phyloP scores from a whole-genome alignment of 2,329 filamentous ascomycete species.

The Zymoseptoria brevis region DNA sequence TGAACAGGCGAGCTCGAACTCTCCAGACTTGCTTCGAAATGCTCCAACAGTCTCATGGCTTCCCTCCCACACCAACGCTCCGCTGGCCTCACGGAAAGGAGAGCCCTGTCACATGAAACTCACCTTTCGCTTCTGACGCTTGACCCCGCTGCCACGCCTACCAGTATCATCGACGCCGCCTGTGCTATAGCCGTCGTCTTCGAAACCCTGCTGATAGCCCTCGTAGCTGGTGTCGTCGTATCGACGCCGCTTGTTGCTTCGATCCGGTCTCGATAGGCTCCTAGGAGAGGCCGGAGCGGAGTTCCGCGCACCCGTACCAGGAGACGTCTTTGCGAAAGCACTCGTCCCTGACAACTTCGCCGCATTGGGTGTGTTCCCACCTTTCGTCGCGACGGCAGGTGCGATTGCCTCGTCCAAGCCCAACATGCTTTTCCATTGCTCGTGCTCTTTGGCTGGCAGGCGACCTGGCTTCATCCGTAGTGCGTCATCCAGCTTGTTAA shows the following conservation, averaged over 20 bases:
- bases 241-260: constrained; percentile 63
- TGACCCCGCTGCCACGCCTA: constrained; percentile 15
- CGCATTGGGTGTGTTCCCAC: constrained; percentile 1
- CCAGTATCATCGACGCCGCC: constrained; percentile 57
- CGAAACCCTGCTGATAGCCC: constrained; percentile 64
- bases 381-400: constrained; percentile 20
- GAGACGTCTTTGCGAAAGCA: constrained; percentile 22
- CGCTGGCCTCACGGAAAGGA: neutral
- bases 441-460: constrained; percentile 35
- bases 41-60: neutral
- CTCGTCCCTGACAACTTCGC: constrained; percentile 16
- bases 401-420: constrained; percentile 35
- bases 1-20: neutral
- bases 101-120: constrained; percentile 2
- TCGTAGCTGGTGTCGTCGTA: constrained; percentile 69
- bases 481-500: constrained; percentile 34
- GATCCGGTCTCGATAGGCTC: constrained; percentile 52
- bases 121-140: constrained; percentile 26
- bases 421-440: constrained; percentile 37
- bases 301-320: constrained; percentile 13
- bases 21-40: neutral
- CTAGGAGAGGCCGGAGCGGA: constrained; percentile 33
- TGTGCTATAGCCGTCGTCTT: constrained; percentile 63
- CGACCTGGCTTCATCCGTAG: constrained; percentile 37
- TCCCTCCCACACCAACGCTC: neutral